Evolutionary conservation across 768 basidiomycete species (phyloP).

Genomic region (Pseudohyphozyma bogoriensis): DNA sequence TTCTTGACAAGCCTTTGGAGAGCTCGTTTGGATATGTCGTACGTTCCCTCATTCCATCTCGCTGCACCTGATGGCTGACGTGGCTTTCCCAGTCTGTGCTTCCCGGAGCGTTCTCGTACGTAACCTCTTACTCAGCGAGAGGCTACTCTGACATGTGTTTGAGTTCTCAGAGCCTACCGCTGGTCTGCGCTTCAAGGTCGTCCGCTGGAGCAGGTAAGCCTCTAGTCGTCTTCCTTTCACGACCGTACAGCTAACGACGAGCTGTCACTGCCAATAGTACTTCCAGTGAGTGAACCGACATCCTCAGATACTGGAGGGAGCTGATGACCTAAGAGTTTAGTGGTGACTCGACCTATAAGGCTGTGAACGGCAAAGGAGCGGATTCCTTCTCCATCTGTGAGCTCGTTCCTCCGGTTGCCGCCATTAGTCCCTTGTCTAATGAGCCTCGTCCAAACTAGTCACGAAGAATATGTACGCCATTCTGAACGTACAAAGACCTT

Average conservation of each 20-base stretch:
- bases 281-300: too few species aligned
- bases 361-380: too few species aligned
- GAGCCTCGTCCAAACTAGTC: too few species aligned
- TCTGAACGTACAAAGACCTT: too few species aligned
- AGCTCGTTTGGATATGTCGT: slow-evolving; percentile 51
- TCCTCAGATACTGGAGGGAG: too few species aligned
- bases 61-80: neutral
- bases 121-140: neutral
- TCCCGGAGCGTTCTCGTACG: slow-evolving; percentile 89
- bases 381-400: neutral
- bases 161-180: slow-evolving; percentile 53
- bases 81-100: slow-evolving; percentile 52
- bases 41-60: neutral
- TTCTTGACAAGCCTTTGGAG: slow-evolving; percentile 86
- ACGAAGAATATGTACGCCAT: too few species aligned
- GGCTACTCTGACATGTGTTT: neutral
- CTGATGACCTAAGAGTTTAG: too few species aligned
- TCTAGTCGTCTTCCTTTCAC: too few species aligned
- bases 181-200: slow-evolving; percentile 84
- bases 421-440: too few species aligned
- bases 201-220: slow-evolving; percentile 52
- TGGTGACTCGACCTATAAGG: too few species aligned
- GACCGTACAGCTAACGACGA: too few species aligned
- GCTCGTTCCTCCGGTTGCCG: neutral
- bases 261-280: too few species aligned